These are phyloP conservation scores for Fragaria ananassa DNA, from an alignment of 306 rosid species.

Conservation along the genomic window DNA sequence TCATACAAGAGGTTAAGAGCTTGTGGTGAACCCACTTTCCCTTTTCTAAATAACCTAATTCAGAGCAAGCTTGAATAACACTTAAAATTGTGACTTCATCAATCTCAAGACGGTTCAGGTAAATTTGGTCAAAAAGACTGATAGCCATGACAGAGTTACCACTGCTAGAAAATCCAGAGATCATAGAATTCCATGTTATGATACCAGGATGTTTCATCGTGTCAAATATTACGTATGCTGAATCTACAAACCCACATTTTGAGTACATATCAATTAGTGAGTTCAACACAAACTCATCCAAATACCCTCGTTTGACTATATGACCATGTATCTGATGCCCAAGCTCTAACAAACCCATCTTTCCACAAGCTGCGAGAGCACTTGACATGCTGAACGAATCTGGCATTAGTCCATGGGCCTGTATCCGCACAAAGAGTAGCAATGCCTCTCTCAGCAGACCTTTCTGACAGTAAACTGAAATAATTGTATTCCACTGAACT, in stretches of 20 bases:
- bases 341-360: constrained; percentile 45
- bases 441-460: constrained; percentile 55
- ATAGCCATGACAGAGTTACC: constrained; percentile 71
- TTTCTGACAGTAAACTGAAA: constrained; percentile 58
- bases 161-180: constrained; percentile 71
- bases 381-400: constrained; percentile 80
- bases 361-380: constrained; percentile 74
- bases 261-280: constrained; percentile 86
- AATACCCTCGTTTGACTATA: constrained; percentile 56
- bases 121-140: constrained; percentile 66
- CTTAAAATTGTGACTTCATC: constrained; percentile 70
- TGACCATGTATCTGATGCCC: constrained; percentile 78
- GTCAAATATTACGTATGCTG: constrained; percentile 56
- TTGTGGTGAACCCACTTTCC: constrained; percentile 96
- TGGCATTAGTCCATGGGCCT: constrained; percentile 51
- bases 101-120: constrained; percentile 41
- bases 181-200: constrained; percentile 83
- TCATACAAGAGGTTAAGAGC: constrained; percentile 48
- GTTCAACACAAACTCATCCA: constrained; percentile 67
- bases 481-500: constrained; percentile 62
- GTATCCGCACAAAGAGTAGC: constrained; percentile 50
- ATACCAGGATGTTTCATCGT: constrained; percentile 40
- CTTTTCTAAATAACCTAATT: constrained; percentile 67
- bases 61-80: constrained; percentile 86
- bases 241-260: constrained; percentile 66